These are phyloP conservation scores for Nepenthes alata DNA, from an alignment of 179 eudicot species.

Conservation along the genomic window DNA sequence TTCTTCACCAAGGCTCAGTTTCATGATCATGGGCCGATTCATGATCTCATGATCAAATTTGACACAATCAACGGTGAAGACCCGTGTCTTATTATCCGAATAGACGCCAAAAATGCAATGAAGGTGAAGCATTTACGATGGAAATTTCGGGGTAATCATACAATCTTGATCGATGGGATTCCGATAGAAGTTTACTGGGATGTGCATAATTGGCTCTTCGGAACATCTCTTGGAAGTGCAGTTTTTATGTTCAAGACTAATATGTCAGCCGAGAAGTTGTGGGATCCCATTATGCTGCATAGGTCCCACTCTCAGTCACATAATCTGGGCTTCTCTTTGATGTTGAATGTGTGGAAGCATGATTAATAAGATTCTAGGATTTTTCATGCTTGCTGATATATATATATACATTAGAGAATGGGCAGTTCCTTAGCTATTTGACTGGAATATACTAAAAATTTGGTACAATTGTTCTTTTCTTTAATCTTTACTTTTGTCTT, in stretches of 20 bases:
- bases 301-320: constrained; percentile 47
- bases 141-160: constrained; percentile 69
- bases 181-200: constrained; percentile 69
- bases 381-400: constrained; percentile 23
- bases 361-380: constrained; percentile 23
- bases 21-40: constrained; percentile 34
- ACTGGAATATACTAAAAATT: too few species aligned
- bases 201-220: constrained; percentile 66
- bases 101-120: constrained; percentile 51
- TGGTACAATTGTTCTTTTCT: too few species aligned
- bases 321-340: constrained; percentile 43
- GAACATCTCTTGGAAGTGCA: constrained; percentile 45
- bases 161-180: constrained; percentile 52
- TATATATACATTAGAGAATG: constrained; percentile 24
- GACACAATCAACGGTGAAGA: constrained; percentile 33
- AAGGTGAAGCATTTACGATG: constrained; percentile 52
- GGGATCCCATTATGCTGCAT: constrained; percentile 11
- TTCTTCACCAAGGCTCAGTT: constrained; percentile 50
- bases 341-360: constrained; percentile 72
- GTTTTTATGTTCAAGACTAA: constrained; percentile 61
- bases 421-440: too few species aligned
- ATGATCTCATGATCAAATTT: constrained; percentile 52
- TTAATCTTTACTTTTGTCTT: too few species aligned
- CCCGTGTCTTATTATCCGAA: constrained; percentile 37
- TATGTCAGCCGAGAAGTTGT: not conserved